Evolutionary conservation across 2,329 filamentous ascomycete species (phyloP).

Genomic region (Teratosphaeria epicoccoides): DNA sequence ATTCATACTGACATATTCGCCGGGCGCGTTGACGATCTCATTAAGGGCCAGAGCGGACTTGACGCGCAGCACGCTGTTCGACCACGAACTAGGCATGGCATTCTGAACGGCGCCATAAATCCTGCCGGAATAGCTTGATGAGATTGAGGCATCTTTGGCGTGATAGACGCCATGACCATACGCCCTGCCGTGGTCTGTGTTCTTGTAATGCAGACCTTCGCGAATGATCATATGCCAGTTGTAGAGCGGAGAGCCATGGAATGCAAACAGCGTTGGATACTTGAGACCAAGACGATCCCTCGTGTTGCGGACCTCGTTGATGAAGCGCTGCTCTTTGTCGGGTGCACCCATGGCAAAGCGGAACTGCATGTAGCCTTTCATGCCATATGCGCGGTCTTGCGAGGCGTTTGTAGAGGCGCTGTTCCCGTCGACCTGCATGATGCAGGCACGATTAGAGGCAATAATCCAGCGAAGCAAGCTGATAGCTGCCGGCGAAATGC

Average conservation of each 20-base stretch:
- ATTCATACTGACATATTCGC: slow-evolving; percentile 43
- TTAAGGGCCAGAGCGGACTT: slow-evolving; percentile 59
- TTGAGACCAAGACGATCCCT: slow-evolving; percentile 29
- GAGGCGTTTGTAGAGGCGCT: slow-evolving; percentile 11
- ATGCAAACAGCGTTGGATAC: slow-evolving; percentile 69
- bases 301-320: slow-evolving; percentile 47
- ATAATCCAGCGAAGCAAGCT: slow-evolving; percentile 76
- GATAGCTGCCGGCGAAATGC: slow-evolving; percentile 55
- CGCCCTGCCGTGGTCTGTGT: slow-evolving; percentile 53
- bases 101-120: not conserved
- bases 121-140: slow-evolving; percentile 39
- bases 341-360: slow-evolving; percentile 79
- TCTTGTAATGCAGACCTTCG: slow-evolving; percentile 64
- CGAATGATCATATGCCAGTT: slow-evolving; percentile 80
- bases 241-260: slow-evolving; percentile 64
- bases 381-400: slow-evolving; percentile 46
- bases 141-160: slow-evolving; percentile 48
- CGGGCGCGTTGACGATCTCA: slow-evolving; percentile 69
- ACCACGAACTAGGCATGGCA: slow-evolving; percentile 43
- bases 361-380: slow-evolving; percentile 66
- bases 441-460: slow-evolving; percentile 78
- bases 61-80: slow-evolving; percentile 54
- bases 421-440: slow-evolving; percentile 57
- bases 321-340: slow-evolving; percentile 72
- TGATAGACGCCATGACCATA: slow-evolving; percentile 78